Percentiles rank a stretch among this genome's conserved stretches.
These are phyloP conservation scores for Microascus cirrosus DNA, from an alignment of 2,329 filamentous ascomycete genomes.

Conservation along the genomic window DNA sequence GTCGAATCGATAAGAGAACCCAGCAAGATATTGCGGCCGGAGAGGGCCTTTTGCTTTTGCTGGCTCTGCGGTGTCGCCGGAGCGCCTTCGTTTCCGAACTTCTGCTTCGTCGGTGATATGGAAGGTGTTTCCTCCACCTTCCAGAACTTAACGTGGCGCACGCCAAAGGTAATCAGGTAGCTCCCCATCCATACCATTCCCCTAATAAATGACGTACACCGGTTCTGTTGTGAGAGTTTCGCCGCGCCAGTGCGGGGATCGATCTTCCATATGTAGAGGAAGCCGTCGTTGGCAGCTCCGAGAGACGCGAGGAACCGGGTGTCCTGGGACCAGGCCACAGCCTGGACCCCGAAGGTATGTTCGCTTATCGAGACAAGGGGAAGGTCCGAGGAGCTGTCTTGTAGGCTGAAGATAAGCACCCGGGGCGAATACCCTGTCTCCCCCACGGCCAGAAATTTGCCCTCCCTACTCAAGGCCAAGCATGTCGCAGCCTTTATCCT, in stretches of 20 bases:
- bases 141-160: conserved; percentile 91
- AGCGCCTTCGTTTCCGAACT: conserved; percentile 32
- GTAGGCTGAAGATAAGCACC: conserved; percentile 79
- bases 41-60: conserved; percentile 53
- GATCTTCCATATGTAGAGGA: conserved; percentile 82
- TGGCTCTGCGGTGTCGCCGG: conserved; percentile 7
- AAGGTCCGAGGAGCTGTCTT: conserved; percentile 67
- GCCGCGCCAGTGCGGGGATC: conserved; percentile 73
- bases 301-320: conserved; percentile 80
- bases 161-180: conserved; percentile 73
- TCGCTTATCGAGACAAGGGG: conserved; percentile 81
- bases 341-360: conserved; percentile 80
- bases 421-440: conserved; percentile 92
- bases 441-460: conserved; percentile 78
- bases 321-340: conserved; percentile 81
- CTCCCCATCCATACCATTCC: conserved; percentile 87
- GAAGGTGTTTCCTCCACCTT: conserved; percentile 57
- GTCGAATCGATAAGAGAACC: conserved; percentile 72
- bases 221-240: conserved; percentile 72
- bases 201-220: conserved; percentile 78
- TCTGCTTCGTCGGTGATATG: conserved; percentile 53
- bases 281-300: conserved; percentile 83
- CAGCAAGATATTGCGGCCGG: conserved; percentile 79
- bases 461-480: conserved; percentile 78
- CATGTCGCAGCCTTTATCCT: conserved; percentile 91